phyloP scores from a whole-genome alignment of 257 asterid genomes.

The Capsicum rhomboideum region DNA sequence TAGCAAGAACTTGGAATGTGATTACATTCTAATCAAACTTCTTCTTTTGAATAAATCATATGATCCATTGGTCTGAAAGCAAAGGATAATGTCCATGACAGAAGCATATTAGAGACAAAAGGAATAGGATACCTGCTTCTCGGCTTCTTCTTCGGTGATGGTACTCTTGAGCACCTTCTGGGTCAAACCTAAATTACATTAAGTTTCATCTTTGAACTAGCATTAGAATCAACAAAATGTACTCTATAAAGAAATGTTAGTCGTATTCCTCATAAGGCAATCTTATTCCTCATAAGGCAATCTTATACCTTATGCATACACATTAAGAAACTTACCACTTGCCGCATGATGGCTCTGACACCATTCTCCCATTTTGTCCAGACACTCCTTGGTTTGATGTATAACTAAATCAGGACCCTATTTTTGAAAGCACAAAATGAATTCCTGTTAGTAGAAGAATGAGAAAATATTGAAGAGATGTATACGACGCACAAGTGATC shows the following conservation, averaged over 20 bases:
- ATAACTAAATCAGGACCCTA: conserved; percentile 96
- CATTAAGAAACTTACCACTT: conserved; percentile 55
- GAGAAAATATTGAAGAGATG: background rate
- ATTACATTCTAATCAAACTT: background rate
- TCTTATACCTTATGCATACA: background rate
- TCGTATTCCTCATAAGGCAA: background rate
- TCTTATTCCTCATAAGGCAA: background rate
- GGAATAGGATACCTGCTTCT: conserved; percentile 57
- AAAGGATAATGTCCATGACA: background rate
- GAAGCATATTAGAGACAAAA: background rate
- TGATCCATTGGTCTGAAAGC: background rate
- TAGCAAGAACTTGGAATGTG: background rate
- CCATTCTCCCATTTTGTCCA: conserved; percentile 95
- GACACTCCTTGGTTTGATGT: conserved; percentile 70
- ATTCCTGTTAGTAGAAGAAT: background rate
- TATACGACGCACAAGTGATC: background rate
- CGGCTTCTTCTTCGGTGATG: conserved; percentile 74
- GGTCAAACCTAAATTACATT: conserved; percentile 56
- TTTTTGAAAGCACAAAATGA: background rate
- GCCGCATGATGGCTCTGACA: conserved; percentile 83
- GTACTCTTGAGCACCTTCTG: conserved; percentile 77
- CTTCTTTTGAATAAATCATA: background rate
- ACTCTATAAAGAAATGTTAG: background rate
- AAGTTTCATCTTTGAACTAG: background rate
- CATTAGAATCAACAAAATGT: background rate